Evolutionary conservation across 2,329 filamentous ascomycete species (phyloP), one percentile per base, ranked within the genome.

Genomic region (Sarocladium oryzae): DNA sequence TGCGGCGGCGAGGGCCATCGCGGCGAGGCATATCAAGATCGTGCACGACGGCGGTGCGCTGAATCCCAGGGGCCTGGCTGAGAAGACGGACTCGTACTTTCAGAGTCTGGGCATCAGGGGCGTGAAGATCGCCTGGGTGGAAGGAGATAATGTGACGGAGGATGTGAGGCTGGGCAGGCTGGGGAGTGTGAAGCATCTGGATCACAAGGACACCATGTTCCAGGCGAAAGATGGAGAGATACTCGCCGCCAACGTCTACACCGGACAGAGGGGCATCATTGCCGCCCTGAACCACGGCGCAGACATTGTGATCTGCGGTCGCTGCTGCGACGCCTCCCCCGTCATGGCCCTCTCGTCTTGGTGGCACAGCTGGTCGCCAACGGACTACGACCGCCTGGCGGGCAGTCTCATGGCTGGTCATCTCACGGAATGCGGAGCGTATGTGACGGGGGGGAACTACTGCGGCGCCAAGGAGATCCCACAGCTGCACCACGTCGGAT

Each of bases 271-370:
- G 24, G 71, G 65, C 11, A 75, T 76, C 36, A 61, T 67, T 16
- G 61, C 59, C 33, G 72, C 63, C 1, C 60, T 74, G 4, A 58
- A 62, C 15, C 54, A 53, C 2, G 70, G 70, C 0, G 71, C 70
- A 4, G 68, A 74, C 51, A 70, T 75, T 16, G 60, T 75, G 46
- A 66, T 75, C 16, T 74, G 70, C 54, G 72, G 72, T 1, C 66
- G 72, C 16, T 71, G 71, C 2, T 66, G 69, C 1, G 71, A 73
- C 52, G 73, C 73, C 1, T 70, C 66, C 3, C 73, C 73, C 0
- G 75, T 78, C 0, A 77, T 79, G 50, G 77, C 71, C 0, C 73
- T 75, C 1, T 76, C 76, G 0, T 70, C 70, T 61, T 80, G 68
- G 61, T 81, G 77, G 77, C 68, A 79, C 53, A 60, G 64, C 1